Base-by-base conservation (phyloP, 805 yeast genomes). In the Starmerella floris region DNA sequence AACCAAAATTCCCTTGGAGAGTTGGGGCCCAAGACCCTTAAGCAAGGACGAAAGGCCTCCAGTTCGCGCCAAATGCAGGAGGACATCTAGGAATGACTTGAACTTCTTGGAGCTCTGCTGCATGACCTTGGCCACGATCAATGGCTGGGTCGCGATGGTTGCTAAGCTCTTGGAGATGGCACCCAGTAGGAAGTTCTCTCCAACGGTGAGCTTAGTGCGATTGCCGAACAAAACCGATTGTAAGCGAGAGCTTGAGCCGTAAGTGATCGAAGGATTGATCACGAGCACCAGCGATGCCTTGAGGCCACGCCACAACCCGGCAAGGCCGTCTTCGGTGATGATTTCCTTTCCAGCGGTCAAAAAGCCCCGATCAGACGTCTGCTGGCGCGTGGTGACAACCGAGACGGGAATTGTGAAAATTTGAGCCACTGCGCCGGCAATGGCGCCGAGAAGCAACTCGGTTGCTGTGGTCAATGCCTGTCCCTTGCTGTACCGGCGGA, bases 401-500 rank as follows among this genome's bases (percentile, higher is more conserved):
- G 77, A 69, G 44, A 83, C 77, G n/a, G 94, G 94, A 58, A 77
- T 74, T 21, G 93, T 81, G 60, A 80, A 77, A 40, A 82, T 49
- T 61, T 83, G 88, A 9, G 91, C 82, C 30, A 81, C 64, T 0
- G 88, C 81, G 6, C 91, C 94, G 3, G 94, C 91, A 37, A 76
- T 61, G 2, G 87, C 83, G 1, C 94, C 94, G 30, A 83, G 64
- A 10, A 71, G 58, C 51, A 83, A 69, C 60, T 83, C 94, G 49
- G 74, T 74, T 1, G 74, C 63, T 0, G 91, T 80, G 37, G 73
- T 65, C 30, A 68, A 62, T 8, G 45, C 25, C 43, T 36, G 35
- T 6, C 41, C 35, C 50, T 51, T 20, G 54, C 55, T 62, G 60
- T 51, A 64, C 57, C 43, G 44, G 66, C 60, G 63, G 45, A 71